Percentiles rank a stretch among this genome's conserved stretches.
These are phyloP conservation scores for Ochromonas danica DNA, from an alignment of 108 stramenopile species.

Conservation along the genomic window DNA sequence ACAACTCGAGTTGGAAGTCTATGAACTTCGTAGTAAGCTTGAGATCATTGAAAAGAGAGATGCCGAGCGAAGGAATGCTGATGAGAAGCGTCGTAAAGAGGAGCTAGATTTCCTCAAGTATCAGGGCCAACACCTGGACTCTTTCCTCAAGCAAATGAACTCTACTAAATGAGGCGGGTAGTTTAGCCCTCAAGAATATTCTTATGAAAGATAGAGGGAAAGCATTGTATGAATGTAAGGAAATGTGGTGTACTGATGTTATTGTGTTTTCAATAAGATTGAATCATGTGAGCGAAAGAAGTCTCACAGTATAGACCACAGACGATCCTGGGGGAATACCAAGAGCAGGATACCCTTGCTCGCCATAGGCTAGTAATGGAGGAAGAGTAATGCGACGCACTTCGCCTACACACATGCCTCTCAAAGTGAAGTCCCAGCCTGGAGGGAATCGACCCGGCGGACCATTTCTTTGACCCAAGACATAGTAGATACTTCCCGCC, in stretches of 20 bases:
- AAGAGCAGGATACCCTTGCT: conserved; percentile 40
- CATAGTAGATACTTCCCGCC: background rate
- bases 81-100: conserved; percentile 63
- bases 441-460: conserved; percentile 41
- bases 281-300: background rate
- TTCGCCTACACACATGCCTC: conserved; percentile 79
- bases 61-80: conserved; percentile 49
- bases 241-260: no score
- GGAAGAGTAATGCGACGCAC: conserved; percentile 77
- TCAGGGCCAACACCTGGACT: conserved; percentile 66
- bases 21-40: conserved; percentile 58
- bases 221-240: no score
- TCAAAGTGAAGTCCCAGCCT: conserved; percentile 79
- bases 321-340: conserved; percentile 42
- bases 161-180: conserved; percentile 49
- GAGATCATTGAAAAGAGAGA: conserved; percentile 62
- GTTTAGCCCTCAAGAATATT: no score
- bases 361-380: conserved; percentile 79
- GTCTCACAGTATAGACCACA: background rate
- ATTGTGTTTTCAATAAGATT: no score
- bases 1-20: conserved; percentile 52
- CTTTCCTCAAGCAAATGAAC: conserved; percentile 58
- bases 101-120: conserved; percentile 65
- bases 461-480: background rate
- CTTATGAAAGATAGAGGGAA: no score